Base-by-base conservation (phyloP, 306 rosid genomes). In the Sophora flavescens region DNA sequence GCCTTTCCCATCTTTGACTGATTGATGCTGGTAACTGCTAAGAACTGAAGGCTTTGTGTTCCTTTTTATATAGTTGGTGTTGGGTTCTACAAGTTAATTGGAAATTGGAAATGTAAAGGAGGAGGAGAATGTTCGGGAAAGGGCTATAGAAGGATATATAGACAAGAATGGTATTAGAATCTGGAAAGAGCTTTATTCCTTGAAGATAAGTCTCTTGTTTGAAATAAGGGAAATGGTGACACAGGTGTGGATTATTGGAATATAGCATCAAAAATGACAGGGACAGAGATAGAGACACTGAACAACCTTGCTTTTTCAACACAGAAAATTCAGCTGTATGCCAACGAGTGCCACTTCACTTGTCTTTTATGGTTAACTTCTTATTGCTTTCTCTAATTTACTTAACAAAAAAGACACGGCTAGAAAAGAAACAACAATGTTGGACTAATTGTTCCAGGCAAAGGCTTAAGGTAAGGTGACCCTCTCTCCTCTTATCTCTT, bases 1-100 rank as follows among this genome's bases (percentile, higher is more conserved):
- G 85, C 66, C 74, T 91, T 87, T 39, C 64, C 85, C 78, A 85
- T 85, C 18, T 78, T 75, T 56, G 4, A 22, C 5, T 47, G 17
- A 65, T 75, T 75, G 47, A 22, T 80, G 45, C 6, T 79, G 35
- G 5, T 81, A 35, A 22, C 6, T 79, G 44, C 7, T 39, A 30
- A 50, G n/a, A 80, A 33, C 57, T 53, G 15, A 60, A 61, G 33
- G 13, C 28, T 59, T 0, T 35, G 15, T 36, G 58, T 26, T 41
- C 1, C 63, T n/a, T 32, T 62, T 62, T 78, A n/a, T 22, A 67
- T 72, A 70, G 48, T 18, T 71, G 64, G 1, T 35, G 30, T 22
- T 62, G 54, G 41, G 30, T 63, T 76, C 10, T 44, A 8, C 15
- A 28, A 68, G 28, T 50, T n/a, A n/a, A n/a, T n/a, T n/a, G n/a